A percentile compares a stretch with the other conserved stretches of the same genome.
phyloP scores from a whole-genome alignment of 2,329 filamentous ascomycete genomes.

The Onygenales sp. region DNA sequence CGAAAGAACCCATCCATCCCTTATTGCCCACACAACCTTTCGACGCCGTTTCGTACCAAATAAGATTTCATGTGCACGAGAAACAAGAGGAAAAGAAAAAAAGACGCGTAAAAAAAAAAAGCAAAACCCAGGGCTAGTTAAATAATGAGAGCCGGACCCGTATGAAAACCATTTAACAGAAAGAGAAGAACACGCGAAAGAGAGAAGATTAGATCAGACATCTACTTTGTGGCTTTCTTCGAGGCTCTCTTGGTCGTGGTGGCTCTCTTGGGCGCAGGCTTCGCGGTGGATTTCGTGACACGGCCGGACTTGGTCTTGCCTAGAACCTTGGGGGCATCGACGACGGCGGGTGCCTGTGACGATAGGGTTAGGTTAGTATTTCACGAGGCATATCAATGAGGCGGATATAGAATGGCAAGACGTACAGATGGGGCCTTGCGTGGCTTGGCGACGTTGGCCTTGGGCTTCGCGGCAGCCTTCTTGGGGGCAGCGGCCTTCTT shows the following conservation, averaged over 20 bases:
- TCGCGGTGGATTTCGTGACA: slow-evolving; percentile 59
- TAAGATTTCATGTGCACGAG: not conserved
- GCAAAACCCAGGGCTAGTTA: slow-evolving; percentile 5
- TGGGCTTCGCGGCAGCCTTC: slow-evolving; percentile 44
- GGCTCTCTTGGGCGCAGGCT: slow-evolving; percentile 34
- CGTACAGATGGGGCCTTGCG: slow-evolving; percentile 39
- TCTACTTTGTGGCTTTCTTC: slow-evolving; percentile 26
- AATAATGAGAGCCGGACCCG: slow-evolving; percentile 2
- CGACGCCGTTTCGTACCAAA: slow-evolving; percentile 8
- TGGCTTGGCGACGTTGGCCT: slow-evolving; percentile 46
- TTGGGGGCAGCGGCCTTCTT: slow-evolving; percentile 38
- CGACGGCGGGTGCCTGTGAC: slow-evolving; percentile 52
- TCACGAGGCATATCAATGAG: not conserved
- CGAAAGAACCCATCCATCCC: slow-evolving; percentile 11
- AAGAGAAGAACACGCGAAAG: slow-evolving; percentile 19
- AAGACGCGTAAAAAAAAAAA: not conserved
- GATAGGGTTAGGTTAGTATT: not conserved
- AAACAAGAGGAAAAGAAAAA: not conserved
- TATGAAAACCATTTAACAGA: slow-evolving; percentile 13
- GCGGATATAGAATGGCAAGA: slow-evolving; percentile 3
- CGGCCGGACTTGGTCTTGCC: slow-evolving; percentile 81
- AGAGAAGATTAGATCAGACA: slow-evolving; percentile 10
- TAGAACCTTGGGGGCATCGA: slow-evolving; percentile 60
- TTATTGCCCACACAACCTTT: slow-evolving; percentile 4
- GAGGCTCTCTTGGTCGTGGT: slow-evolving; percentile 34